phyloP scores from a whole-genome alignment of 345 rosid genomes.

The Sonneratia caseolaris region DNA sequence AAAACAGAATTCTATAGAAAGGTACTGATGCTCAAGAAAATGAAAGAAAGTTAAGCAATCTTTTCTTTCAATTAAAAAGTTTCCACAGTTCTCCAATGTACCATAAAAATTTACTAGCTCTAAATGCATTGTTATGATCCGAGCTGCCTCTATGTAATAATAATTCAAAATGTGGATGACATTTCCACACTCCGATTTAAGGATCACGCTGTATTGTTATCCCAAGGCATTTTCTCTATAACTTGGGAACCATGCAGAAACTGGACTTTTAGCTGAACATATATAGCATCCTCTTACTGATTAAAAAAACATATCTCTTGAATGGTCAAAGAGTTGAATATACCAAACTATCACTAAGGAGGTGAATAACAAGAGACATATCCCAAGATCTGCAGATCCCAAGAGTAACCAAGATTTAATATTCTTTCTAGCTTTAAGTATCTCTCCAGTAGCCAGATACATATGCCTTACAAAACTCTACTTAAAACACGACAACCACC shows the following conservation, averaged over 20 bases:
- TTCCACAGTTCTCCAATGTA: background rate
- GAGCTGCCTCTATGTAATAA: background rate
- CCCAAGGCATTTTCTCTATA: background rate
- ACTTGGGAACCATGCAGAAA: background rate
- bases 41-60: background rate
- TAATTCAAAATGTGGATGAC: too few relatives aligned
- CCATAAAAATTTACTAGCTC: background rate
- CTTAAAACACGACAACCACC: background rate
- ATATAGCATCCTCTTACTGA: background rate
- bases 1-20: background rate
- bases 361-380: background rate
- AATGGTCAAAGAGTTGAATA: background rate
- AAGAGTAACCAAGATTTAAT: background rate
- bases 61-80: background rate
- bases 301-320: too few relatives aligned
- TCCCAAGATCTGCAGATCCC: background rate
- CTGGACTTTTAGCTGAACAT: background rate
- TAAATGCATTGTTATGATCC: background rate
- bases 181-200: too few relatives aligned
- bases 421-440: background rate
- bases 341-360: background rate
- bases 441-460: too few relatives aligned
- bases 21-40: background rate
- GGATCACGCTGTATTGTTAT: too few relatives aligned
- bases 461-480: background rate